Base-by-base conservation (phyloP, 2,329 filamentous ascomycete genomes). In the Cladosporium sphaerospermum region DNA sequence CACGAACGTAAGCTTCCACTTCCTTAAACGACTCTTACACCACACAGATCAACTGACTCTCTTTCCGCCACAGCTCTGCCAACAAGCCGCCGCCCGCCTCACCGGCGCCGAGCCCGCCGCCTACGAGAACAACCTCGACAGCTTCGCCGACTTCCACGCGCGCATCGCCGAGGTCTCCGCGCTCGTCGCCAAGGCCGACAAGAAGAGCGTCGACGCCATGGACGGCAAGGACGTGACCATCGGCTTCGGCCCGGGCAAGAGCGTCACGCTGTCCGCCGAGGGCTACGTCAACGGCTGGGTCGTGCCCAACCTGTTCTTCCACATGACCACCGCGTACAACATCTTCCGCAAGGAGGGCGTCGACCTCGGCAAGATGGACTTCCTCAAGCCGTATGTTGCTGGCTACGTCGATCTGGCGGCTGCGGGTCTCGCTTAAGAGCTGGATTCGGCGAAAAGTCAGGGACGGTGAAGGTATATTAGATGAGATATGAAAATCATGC, bases 291-390 rank as follows among this genome's bases (percentile, higher is more conserved):
- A 68, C 37, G 68, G 68, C 3, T 81, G 76, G 64, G 73, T 69
- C 2, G 52, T 82, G 37, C 82, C 83, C 14, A 84, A 86, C 62
- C 61, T 85, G 59, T 84, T 75, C 70, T 88, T 87, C 69, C 84
- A 87, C 63, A 59, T 80, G n/a, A 74, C 68, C 5, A 82, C 75
- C 9, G 73, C 79, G 9, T 87, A 87, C 69, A 72, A 68, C 23
- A 80, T 87, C 52, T 63, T 86, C 63, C 73, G 84, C 55, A 77
- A 74, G 62, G 75, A 81, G 68, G 84, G 83, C 2, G 79, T 85
- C 23, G 69, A 73, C 0, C 16, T 88, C 14, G 82, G 81, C 34
- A 86, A 86, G 74, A 36, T 56, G 49, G 79, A 85, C 61, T 86
- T 71, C 63, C 58, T 82, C 34, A 44, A 9, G 11, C 13, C 48